Conservation (phyloP, 768 basidiomycete genomes). For the Termitomyces sp. region DNA sequence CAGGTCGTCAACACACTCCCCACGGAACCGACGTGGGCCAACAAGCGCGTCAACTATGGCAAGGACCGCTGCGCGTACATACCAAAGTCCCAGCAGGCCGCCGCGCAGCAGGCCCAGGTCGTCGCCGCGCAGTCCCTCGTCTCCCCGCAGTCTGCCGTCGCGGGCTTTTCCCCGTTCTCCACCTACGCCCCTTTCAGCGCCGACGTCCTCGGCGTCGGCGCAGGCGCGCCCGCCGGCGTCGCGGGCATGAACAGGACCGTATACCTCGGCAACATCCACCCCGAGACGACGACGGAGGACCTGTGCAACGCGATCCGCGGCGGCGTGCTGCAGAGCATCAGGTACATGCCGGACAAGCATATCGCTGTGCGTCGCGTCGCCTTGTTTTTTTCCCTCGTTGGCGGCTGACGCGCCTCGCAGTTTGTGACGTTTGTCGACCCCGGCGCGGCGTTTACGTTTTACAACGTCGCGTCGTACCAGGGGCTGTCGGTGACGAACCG, state of each 20-base stretch:
- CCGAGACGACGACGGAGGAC: constrained; percentile 92
- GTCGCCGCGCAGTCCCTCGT: constrained; percentile 72
- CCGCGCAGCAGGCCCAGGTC: constrained; percentile 80
- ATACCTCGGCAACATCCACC: constrained; percentile 94
- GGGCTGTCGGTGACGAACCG: constrained; percentile 91
- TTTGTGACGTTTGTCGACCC: constrained; percentile 97
- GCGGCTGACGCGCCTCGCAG: constrained; percentile 27
- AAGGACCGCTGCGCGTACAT: constrained; percentile 99
- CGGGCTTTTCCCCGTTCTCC: constrained; percentile 38
- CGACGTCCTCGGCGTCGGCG: constrained; percentile 31
- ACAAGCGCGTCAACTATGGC: constrained; percentile 96
- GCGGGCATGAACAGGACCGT: constrained; percentile 85
- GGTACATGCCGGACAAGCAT: constrained; percentile 96
- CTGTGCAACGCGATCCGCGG: constrained; percentile 95
- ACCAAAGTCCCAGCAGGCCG: constrained; percentile 90
- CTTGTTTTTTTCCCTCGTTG: background rate
- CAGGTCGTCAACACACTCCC: constrained; percentile 93
- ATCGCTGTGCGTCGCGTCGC: constrained; percentile 65
- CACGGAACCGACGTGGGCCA: constrained; percentile 89
- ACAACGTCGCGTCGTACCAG: constrained; percentile 85
- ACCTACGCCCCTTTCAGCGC: constrained; percentile 51
- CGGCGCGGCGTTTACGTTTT: constrained; percentile 89
- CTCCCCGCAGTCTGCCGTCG: constrained; percentile 45
- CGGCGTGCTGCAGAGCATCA: constrained; percentile 92
- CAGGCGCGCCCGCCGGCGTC: constrained; percentile 20